Base-by-base conservation (phyloP, 257 asterid genomes). In the Cruciata laevipes region DNA sequence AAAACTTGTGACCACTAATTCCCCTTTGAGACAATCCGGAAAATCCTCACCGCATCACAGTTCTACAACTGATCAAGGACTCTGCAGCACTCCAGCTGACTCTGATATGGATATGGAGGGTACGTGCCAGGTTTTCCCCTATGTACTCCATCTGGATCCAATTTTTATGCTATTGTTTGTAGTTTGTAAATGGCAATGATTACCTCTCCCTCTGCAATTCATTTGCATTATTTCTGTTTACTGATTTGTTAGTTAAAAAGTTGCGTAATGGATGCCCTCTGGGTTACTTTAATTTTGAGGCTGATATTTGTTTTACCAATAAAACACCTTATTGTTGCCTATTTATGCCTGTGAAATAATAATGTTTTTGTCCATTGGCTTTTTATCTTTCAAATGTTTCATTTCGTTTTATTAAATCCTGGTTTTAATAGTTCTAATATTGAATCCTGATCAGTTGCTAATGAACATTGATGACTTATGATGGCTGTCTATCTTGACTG, bases 71-170 rank as follows among this genome's bases (percentile, higher is more conserved):
- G 44, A 69, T 70, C 63, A 61, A 25, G 72, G 57, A 68, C 72
- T 37, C 2, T 74, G 83, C 58, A 58, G 66, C 69, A 84, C 91
- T n/a, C 85, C 84, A 59, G 61, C 70, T 65, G 85, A 81, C 81
- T 89, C 98, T 42, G 98, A 91, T 77, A 91, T 91, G 95, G 98
- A 91, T 78, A 91, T 91, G 95, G 98, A 91, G 82, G 98, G 98
- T 89, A 72, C 61, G 87, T 53, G 73, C 71, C n/a, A 61, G 69
- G 62, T 21, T 75, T 18, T 7, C 61, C 20, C 51, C 47, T 6
- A 58, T 61, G 38, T 40, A 56, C 63, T 73, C 53, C 32, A 21
- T 52, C 47, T 53, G 58, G 66, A 13, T 80, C 65, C 59, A 38
- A 9, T 69, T 32, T 60, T 14, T 60, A 37, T 74, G 70, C 38